Evolutionary conservation across 2,329 filamentous ascomycete genomes (phyloP).

Genomic region (Penicillium verrucosum): DNA sequence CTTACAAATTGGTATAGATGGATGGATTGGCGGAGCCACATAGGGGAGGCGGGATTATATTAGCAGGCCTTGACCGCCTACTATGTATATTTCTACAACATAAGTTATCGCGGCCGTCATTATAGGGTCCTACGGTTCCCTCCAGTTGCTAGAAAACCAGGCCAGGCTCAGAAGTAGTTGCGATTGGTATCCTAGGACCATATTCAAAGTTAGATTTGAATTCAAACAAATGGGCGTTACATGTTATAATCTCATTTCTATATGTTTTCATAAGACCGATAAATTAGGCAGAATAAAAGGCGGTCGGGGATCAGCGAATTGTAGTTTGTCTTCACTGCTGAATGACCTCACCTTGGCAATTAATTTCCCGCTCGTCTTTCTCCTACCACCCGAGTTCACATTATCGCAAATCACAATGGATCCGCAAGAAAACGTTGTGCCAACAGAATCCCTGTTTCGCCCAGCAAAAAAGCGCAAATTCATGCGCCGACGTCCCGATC

Average conservation of each 20-base stretch:
- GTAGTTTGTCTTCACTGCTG: conserved; percentile 1
- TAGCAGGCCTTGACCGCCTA: background rate
- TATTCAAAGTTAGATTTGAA: background rate
- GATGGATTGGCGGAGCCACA: too few species aligned
- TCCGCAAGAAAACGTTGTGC: conserved; percentile 18
- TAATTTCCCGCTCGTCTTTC: background rate
- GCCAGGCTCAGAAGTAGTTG: background rate
- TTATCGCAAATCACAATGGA: conserved; percentile 26
- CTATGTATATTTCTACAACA: too few species aligned
- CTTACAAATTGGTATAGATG: too few species aligned
- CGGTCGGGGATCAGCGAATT: background rate
- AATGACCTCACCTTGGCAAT: conserved; percentile 16
- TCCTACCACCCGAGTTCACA: background rate
- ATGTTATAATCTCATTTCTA: background rate
- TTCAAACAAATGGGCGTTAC: background rate
- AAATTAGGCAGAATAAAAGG: background rate
- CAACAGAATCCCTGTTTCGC: conserved; percentile 42
- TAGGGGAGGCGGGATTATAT: too few species aligned
- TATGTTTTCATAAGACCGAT: background rate
- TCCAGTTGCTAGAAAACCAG: background rate
- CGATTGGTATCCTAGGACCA: too few species aligned
- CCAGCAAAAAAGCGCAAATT: conserved; percentile 52
- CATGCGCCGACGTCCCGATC: conserved; percentile 43
- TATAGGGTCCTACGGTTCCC: background rate
- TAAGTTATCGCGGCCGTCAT: too few species aligned